Conservation (phyloP, 1,139 yeast genomes). For the Diutina sp. region DNA sequence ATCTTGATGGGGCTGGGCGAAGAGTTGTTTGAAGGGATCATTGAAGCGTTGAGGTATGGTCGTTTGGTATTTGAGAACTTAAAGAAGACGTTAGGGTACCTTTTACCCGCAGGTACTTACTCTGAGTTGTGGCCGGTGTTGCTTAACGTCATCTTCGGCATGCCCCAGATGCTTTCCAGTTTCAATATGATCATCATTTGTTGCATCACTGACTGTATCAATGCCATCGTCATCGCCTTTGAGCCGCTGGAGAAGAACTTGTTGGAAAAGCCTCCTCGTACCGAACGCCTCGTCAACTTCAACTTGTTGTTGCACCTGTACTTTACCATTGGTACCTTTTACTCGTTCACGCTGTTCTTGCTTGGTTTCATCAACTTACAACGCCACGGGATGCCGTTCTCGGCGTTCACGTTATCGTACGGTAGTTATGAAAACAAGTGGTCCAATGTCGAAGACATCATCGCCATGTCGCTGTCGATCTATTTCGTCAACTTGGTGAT, state of each 20-base stretch:
- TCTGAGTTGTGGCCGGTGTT: slow-evolving; percentile 43
- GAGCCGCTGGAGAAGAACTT: slow-evolving; percentile 34
- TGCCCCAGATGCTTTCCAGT: slow-evolving; percentile 38
- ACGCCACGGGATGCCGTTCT: slow-evolving; percentile 25
- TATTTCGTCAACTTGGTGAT: slow-evolving; percentile 38
- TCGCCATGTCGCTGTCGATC: slow-evolving; percentile 29
- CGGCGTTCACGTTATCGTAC: slow-evolving; percentile 22
- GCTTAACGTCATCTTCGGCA: slow-evolving; percentile 34
- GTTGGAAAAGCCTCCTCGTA: slow-evolving; percentile 29
- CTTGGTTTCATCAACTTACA: slow-evolving; percentile 28
- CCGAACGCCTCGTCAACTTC: slow-evolving; percentile 30
- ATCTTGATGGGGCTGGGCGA: slow-evolving; percentile 20
- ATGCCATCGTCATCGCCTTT: slow-evolving; percentile 31
- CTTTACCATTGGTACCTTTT: slow-evolving; percentile 28
- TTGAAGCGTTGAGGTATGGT: slow-evolving; percentile 34
- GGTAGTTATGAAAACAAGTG: slow-evolving; percentile 15
- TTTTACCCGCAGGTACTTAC: slow-evolving; percentile 42
- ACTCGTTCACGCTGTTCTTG: slow-evolving; percentile 29
- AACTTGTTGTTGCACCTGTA: slow-evolving; percentile 32
- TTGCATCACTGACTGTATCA: slow-evolving; percentile 34
- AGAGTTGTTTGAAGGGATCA: slow-evolving; percentile 26
- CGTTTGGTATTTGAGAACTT: slow-evolving; percentile 40
- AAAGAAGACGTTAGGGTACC: slow-evolving; percentile 34
- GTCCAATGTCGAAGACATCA: slow-evolving; percentile 11
- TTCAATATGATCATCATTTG: slow-evolving; percentile 41